Base-by-base conservation (phyloP, 495 filamentous ascomycete species). In the Friedmanniomyces simplex region DNA sequence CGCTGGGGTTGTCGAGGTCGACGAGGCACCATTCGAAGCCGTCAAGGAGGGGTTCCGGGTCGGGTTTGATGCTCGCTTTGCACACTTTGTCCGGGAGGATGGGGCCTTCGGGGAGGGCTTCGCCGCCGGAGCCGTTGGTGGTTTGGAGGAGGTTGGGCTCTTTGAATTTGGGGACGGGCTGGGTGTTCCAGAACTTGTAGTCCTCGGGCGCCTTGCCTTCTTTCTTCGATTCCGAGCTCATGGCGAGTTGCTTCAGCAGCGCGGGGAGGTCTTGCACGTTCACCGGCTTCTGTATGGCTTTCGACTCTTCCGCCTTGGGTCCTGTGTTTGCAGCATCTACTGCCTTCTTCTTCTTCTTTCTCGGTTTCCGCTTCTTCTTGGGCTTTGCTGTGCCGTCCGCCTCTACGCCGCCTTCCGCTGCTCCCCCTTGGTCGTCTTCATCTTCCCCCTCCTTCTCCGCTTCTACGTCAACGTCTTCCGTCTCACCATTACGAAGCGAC, bases 141-240 rank as follows among this genome's bases (percentile, higher is more conserved):
- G 57, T 55, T 26, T 60, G 61, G 1, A 63, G 57, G 3, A 60
- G 52, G 30, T 58, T 58, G 48, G 60, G 60, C 20, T 50, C 60
- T 55, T 52, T 28, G 62, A 96, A 96, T 55, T 83, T 82, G 11
- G 88, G 87, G 30, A 98, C 93, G 0, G 93, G 93, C 69, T 98
- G 93, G 34, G 93, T 97, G 68, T 87, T 82, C 93, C 93, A 98
- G 72, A 98, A 98, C 71, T 94, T 96, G 77, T 96, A 95, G 48
- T 64, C 68, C 54, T 60, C 56, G 62, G 49, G 70, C 16, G 60
- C 71, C 62, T 69, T 64, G 1, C 68, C 68, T 54, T 69, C 62
- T 12, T 75, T 70, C 46, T 78, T 79, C 25, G 87, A 81, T 63
- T 87, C 86, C 50, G 76, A 69, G 39, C 4, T 10, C 34, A 76